Conservation (phyloP, 2,329 filamentous ascomycete species). For the Tolypocladium ovalisporum region DNA sequence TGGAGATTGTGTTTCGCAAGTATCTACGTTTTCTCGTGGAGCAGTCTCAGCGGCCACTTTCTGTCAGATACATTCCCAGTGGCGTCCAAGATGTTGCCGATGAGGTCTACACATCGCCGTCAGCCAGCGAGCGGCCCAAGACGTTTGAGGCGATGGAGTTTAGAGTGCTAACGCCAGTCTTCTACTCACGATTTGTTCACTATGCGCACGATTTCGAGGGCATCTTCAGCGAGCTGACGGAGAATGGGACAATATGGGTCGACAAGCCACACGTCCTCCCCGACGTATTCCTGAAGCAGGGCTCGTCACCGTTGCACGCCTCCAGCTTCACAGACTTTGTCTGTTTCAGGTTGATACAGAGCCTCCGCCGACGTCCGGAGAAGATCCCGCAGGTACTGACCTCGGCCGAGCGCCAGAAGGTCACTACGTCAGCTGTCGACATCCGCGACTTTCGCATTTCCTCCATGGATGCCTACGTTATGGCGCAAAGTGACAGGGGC, state of each 20-base stretch:
- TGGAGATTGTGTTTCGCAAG: slow-evolving; percentile 35
- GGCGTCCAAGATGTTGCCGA: slow-evolving; percentile 28
- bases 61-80: slow-evolving; percentile 42
- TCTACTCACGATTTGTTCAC: slow-evolving; percentile 55
- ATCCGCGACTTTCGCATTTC: slow-evolving; percentile 37
- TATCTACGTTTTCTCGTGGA: slow-evolving; percentile 41
- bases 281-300: slow-evolving; percentile 29
- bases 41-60: slow-evolving; percentile 29
- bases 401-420: slow-evolving; percentile 17
- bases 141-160: slow-evolving; percentile 35
- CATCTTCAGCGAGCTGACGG: slow-evolving; percentile 47
- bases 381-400: slow-evolving; percentile 29
- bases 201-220: slow-evolving; percentile 53
- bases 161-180: slow-evolving; percentile 50
- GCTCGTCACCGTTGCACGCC: slow-evolving; percentile 21
- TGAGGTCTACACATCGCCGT: slow-evolving; percentile 26
- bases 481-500: slow-evolving; percentile 17
- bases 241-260: slow-evolving; percentile 47
- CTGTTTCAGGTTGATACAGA: slow-evolving; percentile 32
- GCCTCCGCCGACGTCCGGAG: slow-evolving; percentile 29
- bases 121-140: slow-evolving; percentile 8
- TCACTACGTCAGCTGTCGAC: slow-evolving; percentile 18
- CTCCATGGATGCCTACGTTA: slow-evolving; percentile 38
- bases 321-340: slow-evolving; percentile 25
- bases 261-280: slow-evolving; percentile 42